Percentiles rank a stretch among this genome's conserved stretches.
phyloP scores from a whole-genome alignment of 2,329 filamentous ascomycete species.

The Fonsecaea multimorphosa region DNA sequence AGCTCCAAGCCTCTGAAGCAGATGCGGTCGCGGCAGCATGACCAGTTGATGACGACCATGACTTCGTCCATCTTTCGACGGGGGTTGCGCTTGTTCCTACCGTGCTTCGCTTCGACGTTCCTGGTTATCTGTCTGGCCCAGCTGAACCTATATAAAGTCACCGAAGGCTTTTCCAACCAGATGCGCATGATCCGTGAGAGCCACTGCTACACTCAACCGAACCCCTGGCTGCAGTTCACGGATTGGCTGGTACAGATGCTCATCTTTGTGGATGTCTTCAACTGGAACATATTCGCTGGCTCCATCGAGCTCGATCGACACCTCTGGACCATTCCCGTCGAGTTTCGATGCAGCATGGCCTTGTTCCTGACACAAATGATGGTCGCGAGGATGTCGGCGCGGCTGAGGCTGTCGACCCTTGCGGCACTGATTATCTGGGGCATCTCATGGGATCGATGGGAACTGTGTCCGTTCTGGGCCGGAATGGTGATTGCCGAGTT shows the following conservation, averaged over 20 bases:
- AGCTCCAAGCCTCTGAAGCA: conserved; percentile 51
- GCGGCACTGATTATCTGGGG: conserved; percentile 28
- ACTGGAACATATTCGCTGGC: conserved; percentile 36
- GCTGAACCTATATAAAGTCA: conserved; percentile 34
- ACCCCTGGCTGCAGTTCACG: conserved; percentile 30
- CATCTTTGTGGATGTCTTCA: conserved; percentile 37
- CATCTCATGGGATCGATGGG: conserved; percentile 50
- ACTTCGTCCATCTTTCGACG: conserved; percentile 54
- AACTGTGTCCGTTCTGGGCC: conserved; percentile 46
- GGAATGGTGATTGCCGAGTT: conserved; percentile 33
- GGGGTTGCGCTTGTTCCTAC: conserved; percentile 51
- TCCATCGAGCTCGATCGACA: conserved; percentile 46
- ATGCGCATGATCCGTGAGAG: conserved; percentile 33
- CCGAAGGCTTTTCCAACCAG: conserved; percentile 34
- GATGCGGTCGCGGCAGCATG: conserved; percentile 46
- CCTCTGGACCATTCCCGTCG: conserved; percentile 55
- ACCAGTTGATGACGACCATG: conserved; percentile 48
- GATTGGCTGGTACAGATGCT: conserved; percentile 37
- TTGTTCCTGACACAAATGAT: conserved; percentile 33
- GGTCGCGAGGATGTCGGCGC: conserved; percentile 29
- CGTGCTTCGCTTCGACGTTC: conserved; percentile 48
- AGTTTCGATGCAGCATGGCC: conserved; percentile 51
- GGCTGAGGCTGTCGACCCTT: conserved; percentile 22
- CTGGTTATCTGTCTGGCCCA: conserved; percentile 46
- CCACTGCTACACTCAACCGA: conserved; percentile 34